Evolutionary conservation across 345 rosid species (phyloP).

Genomic region (Citrus medica): DNA sequence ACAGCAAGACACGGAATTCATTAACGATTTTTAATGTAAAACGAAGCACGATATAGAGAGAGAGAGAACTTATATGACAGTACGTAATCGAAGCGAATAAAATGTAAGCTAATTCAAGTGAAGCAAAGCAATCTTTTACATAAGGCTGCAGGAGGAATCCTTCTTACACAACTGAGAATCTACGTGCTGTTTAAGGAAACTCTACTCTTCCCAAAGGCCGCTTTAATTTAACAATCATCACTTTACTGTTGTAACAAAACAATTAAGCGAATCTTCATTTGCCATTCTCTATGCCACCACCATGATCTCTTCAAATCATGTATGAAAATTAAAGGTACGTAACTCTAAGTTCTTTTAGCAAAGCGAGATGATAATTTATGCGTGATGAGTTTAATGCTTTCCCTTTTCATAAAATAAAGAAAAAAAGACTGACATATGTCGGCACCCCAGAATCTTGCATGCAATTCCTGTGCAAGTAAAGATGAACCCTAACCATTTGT

Average conservation of each 20-base stretch:
- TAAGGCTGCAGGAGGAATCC: slow-evolving; percentile 40
- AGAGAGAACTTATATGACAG: too few relatives aligned
- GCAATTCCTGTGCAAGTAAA: neutral
- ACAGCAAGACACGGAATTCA: neutral
- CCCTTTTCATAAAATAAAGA: neutral
- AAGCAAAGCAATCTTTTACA: slow-evolving; percentile 15
- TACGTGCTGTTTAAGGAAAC: slow-evolving; percentile 28
- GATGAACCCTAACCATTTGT: neutral
- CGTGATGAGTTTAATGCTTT: neutral
- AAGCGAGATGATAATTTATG: slow-evolving; percentile 16
- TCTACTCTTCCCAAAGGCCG: slow-evolving; percentile 27
- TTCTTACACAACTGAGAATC: slow-evolving; percentile 30
- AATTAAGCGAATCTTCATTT: slow-evolving; percentile 26
- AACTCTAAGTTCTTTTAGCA: slow-evolving; percentile 18
- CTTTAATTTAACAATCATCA: slow-evolving; percentile 24
- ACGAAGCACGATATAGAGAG: neutral
- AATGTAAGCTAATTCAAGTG: slow-evolving; percentile 8
- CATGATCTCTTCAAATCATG: neutral
- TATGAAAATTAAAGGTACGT: neutral
- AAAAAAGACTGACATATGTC: neutral
- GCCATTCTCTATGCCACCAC: slow-evolving; percentile 19
- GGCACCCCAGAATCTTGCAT: neutral
- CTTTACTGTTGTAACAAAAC: slow-evolving; percentile 22
- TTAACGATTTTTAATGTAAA: neutral
- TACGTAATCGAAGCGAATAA: neutral